Base-by-base conservation (phyloP, 225 moss, liverwort and hornwort species). In the Rhytidiadelphus loreus region DNA sequence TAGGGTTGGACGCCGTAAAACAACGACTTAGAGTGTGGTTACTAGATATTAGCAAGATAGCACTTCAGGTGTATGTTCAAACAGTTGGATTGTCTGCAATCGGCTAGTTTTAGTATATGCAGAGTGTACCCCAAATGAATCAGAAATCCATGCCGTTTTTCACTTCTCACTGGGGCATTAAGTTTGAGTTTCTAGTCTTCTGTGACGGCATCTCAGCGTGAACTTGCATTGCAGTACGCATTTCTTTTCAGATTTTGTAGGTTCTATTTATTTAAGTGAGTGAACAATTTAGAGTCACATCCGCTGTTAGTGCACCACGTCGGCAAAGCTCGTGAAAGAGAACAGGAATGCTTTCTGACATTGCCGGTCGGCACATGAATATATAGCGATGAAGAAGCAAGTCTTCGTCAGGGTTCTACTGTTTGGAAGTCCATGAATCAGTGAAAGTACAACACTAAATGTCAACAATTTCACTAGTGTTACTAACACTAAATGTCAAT, bases 1-100 rank as follows among this genome's bases (percentile, higher is more conserved):
- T 11, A 96, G 96, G 90, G 96, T 98, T 83, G 96, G 98, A 55
- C 96, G 98, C 66, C 93, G 96, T 37, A 96, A 96, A 89, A 93
- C 95, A 58, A 96, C 95, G 32, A 96, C 96, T 80, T 98, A 94
- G 89, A 83, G 81, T 65, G 86, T 81, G 80, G 75, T 62, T 86
- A 18, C 66, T 87, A 77, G 82, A 39, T 83, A 62, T 63, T 80
- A 89, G 58, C 46, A 73, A 48, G 85, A 73, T 71, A 64, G 72
- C 71, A 87, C 69, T 83, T 56, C 90, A 80, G 63, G 58, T 88
- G 75, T 74, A 85, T 87, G 82, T 86, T 22, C 87, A 74, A 78
- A 66, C 48, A 82, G 88, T 69, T 86, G 89, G 89, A 85, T 79
- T 79, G 80, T 76, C 71, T 86, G 75, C 83, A 83, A 87, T 85